Base-by-base conservation (phyloP, 2,329 filamentous ascomycete species). In the Penicillium paneum region DNA sequence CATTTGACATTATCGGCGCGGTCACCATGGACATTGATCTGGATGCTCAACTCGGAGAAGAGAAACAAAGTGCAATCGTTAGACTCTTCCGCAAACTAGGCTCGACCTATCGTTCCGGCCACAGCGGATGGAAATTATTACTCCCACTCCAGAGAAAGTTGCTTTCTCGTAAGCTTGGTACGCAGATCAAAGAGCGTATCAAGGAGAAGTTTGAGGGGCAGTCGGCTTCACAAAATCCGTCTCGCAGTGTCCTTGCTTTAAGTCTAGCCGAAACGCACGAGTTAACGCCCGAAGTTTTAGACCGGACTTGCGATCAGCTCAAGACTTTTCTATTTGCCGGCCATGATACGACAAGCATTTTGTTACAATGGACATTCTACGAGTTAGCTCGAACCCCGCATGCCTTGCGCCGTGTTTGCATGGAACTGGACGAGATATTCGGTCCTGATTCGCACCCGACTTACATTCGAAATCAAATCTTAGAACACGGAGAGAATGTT, bases 391-490 rank as follows among this genome's bases (percentile, higher is more conserved):
- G 59, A 3, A 63, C 60, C 3, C 61, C 64, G 12, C 57, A 49
- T 7, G 64, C 64, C 19, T 66, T 77, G 17, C 55, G 60, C 1
- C 68, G 69, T 2, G 68, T 80, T 21, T 71, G 77, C 15, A 62
- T 71, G 28, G 83, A 86, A 64, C 81, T 82, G 59, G 78, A 83
- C 54, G 69, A 70, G 1, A 71, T 85, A 8, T 78, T 85, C 36
- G 78, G 80, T 8, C 51, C 74, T 0, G 73, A 79, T 32, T 63
- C 73, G 1, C 10, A 28, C 12, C 34, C 45, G 31, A 73, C 70
- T 0, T 71, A 70, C 1, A 39, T 58, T 2, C 44, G 54, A n/a
- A 35, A 55, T 2, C 57, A 54, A 47, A 79, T 38, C 65, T 7
- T 48, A 65, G 35, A 61, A 67, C 5, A 68, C 76, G 36, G 76